Conservation (phyloP, 495 filamentous ascomycete genomes). For the Penicillium nucicola region DNA sequence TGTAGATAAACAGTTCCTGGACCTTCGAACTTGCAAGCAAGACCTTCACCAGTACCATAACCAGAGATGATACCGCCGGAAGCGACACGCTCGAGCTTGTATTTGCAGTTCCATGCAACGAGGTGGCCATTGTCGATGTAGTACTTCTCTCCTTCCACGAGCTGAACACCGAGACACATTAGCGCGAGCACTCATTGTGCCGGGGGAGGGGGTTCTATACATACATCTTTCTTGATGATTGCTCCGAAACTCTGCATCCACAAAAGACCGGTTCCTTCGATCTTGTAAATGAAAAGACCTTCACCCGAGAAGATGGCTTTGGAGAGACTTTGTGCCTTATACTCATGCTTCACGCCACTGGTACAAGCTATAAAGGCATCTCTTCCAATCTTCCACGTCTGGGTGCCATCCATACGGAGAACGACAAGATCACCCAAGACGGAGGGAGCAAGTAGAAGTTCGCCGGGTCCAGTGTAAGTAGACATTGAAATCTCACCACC, state of each 20-base stretch:
- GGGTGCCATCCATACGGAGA: constrained; percentile 63
- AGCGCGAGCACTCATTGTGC: not conserved
- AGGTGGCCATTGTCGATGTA: constrained; percentile 94
- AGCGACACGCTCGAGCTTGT: constrained; percentile 78
- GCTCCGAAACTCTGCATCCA: constrained; percentile 94
- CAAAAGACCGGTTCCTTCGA: constrained; percentile 71
- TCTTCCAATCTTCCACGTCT: constrained; percentile 74
- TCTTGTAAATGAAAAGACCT: constrained; percentile 87
- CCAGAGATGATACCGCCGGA: constrained; percentile 85
- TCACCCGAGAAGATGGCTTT: constrained; percentile 95
- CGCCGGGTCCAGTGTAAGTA: constrained; percentile 85
- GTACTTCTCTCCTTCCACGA: constrained; percentile 76
- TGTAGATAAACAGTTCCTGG: constrained; percentile 93
- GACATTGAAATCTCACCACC: constrained; percentile 80
- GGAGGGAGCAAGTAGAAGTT: constrained; percentile 77
- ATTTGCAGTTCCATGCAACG: constrained; percentile 97
- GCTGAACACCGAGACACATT: constrained; percentile 37
- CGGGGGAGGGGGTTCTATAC: constrained; percentile 20
- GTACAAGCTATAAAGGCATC: constrained; percentile 80
- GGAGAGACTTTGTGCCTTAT: constrained; percentile 79
- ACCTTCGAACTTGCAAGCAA: constrained; percentile 91
- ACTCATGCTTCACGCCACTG: constrained; percentile 74
- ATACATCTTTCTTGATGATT: constrained; percentile 91
- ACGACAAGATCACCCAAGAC: constrained; percentile 84
- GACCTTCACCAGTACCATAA: constrained; percentile 74